Evolutionary conservation across 192 early-diverging fungal genomes (phyloP).

Genomic region (Podila clonocystis): DNA sequence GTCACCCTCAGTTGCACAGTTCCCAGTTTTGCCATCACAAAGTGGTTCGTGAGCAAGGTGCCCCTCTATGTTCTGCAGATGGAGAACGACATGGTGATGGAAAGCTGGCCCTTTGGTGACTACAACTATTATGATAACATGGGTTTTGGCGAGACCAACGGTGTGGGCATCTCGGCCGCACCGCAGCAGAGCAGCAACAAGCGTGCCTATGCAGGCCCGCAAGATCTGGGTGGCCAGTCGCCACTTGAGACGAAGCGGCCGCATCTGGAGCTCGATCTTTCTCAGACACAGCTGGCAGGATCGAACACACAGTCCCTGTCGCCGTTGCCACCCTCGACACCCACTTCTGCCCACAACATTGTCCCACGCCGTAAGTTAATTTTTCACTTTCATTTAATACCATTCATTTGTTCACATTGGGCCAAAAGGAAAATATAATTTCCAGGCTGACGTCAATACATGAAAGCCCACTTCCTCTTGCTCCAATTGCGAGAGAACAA

Average conservation of each 20-base stretch:
- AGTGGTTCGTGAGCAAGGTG: conserved; percentile 49
- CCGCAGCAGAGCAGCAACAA: conserved; percentile 4
- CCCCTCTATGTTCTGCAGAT: conserved; percentile 57
- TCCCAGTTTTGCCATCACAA: conserved; percentile 53
- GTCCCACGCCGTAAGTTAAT: conserved; percentile 29
- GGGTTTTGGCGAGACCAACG: neutral
- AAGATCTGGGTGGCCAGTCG: neutral
- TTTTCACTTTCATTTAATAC: neutral
- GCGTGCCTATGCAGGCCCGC: neutral
- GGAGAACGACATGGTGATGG: conserved; percentile 51
- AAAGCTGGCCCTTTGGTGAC: conserved; percentile 58
- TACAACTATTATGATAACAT: conserved; percentile 53
- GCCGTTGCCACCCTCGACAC: conserved; percentile 13
- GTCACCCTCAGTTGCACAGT: conserved; percentile 55
- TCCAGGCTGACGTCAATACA: conserved; percentile 2
- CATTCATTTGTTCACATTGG: neutral
- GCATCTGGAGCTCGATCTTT: conserved; percentile 21
- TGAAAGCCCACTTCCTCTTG: too few species aligned
- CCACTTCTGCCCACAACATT: neutral
- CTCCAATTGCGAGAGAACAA: neutral
- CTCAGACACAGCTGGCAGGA: conserved; percentile 12
- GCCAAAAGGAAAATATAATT: conserved; percentile 17
- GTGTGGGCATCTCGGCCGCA: neutral
- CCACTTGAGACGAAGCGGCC: neutral
- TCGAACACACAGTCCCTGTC: neutral